These are phyloP conservation scores for Starmerella lactis-condensi DNA, from an alignment of 805 yeast species.

Conservation along the genomic window DNA sequence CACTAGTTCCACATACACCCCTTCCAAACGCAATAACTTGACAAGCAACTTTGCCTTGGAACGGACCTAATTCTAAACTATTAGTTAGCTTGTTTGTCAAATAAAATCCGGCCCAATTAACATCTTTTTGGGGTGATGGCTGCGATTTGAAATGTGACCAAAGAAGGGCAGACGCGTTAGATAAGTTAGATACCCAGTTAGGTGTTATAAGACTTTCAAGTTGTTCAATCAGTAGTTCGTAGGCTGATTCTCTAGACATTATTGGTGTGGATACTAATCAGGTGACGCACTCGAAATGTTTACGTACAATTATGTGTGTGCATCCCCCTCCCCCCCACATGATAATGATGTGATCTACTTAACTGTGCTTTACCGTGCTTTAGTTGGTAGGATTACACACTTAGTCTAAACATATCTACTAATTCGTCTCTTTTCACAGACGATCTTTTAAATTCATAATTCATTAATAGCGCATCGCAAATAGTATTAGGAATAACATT, in stretches of 20 bases:
- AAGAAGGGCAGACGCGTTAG: slow-evolving; percentile 68
- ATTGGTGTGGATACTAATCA: not conserved
- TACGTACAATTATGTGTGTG: not conserved
- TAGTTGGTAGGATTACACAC: not conserved
- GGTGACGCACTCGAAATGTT: not conserved
- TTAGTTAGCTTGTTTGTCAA: slow-evolving; percentile 28
- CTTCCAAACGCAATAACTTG: slow-evolving; percentile 57
- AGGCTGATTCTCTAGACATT: slow-evolving; percentile 29
- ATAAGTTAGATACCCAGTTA: slow-evolving; percentile 78
- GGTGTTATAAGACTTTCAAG: slow-evolving; percentile 46
- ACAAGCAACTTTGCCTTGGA: slow-evolving; percentile 93
- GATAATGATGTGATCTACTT: not conserved
- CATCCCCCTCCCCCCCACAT: not conserved
- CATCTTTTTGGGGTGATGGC: slow-evolving; percentile 24
- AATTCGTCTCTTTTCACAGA: slow-evolving; percentile 18
- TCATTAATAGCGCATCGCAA: slow-evolving; percentile 23
- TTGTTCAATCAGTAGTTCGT: slow-evolving; percentile 39
- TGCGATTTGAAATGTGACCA: slow-evolving; percentile 74
- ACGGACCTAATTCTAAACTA: slow-evolving; percentile 68
- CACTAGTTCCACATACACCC: slow-evolving; percentile 91
- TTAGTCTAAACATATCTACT: slow-evolving; percentile 18
- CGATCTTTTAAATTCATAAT: slow-evolving; percentile 22
- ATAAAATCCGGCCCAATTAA: slow-evolving; percentile 93
- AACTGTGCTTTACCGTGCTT: not conserved
- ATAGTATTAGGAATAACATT: slow-evolving; percentile 26